A percentile compares a stretch with the other conserved stretches of the same genome.
These are phyloP conservation scores for Spathaspora arborariae DNA, from an alignment of 805 yeast genomes.

Conservation along the genomic window DNA sequence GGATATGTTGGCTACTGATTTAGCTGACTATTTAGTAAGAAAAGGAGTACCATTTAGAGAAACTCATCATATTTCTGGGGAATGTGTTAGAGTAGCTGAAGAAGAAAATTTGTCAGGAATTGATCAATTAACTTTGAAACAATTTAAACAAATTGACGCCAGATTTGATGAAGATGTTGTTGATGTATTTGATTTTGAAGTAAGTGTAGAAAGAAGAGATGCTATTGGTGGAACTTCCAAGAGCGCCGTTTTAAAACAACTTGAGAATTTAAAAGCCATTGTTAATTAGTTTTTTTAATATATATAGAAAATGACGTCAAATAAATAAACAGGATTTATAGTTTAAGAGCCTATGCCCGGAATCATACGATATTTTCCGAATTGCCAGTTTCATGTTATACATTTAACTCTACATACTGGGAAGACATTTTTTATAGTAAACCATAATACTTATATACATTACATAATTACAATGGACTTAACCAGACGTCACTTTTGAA, in stretches of 20 bases:
- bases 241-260: slow-evolving; percentile 78
- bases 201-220: slow-evolving; percentile 91
- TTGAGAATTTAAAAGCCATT: slow-evolving; percentile 31
- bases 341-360: no score
- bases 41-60: slow-evolving; percentile 99
- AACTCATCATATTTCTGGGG: slow-evolving; percentile 98
- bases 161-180: slow-evolving; percentile 80
- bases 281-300: slow-evolving; percentile 1
- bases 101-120: slow-evolving; percentile 73
- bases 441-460: no score
- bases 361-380: no score
- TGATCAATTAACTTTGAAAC: slow-evolving; percentile 74
- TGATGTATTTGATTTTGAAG: slow-evolving; percentile 87
- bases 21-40: slow-evolving; percentile 96
- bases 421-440: no score
- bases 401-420: no score
- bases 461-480: no score
- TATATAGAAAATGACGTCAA: slow-evolving; percentile 5
- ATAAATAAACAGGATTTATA: no score
- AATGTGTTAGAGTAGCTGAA: slow-evolving; percentile 91
- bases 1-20: slow-evolving; percentile 99
- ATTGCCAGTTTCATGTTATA: no score
- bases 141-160: slow-evolving; percentile 72
- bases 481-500: no score
- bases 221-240: slow-evolving; percentile 98